These are phyloP conservation scores for Gamsiella multidivaricata DNA, from an alignment of 192 early-diverging fungal genomes.

Conservation along the genomic window DNA sequence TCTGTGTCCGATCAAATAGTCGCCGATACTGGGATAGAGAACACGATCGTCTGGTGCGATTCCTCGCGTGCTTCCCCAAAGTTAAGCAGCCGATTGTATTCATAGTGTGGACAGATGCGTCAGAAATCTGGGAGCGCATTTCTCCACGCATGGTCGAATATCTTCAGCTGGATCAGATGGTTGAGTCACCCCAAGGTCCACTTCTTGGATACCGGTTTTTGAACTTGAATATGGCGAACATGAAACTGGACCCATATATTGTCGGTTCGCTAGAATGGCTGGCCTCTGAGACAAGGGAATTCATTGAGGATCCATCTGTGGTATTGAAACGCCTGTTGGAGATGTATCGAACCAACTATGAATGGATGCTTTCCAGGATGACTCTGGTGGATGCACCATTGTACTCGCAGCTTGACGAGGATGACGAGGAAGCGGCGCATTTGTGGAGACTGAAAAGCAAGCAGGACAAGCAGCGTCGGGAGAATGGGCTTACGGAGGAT, in stretches of 20 bases:
- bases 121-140: constrained; percentile 40
- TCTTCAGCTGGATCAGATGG: constrained; percentile 31
- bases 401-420: constrained; percentile 32
- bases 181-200: constrained; percentile 8
- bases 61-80: constrained; percentile 38
- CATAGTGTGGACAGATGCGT: constrained; percentile 25
- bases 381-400: constrained; percentile 19
- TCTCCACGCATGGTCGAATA: constrained; percentile 26
- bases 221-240: constrained; percentile 38
- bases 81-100: constrained; percentile 48
- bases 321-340: constrained; percentile 6
- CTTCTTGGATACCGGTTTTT: constrained; percentile 28
- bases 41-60: constrained; percentile 25
- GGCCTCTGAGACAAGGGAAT: constrained; percentile 33
- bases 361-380: constrained; percentile 15
- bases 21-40: constrained; percentile 26
- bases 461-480: constrained; percentile 6
- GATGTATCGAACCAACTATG: constrained; percentile 19
- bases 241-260: constrained; percentile 39
- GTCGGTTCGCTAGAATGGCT: constrained; percentile 42
- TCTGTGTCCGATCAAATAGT: constrained; percentile 3
- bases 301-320: constrained; percentile 21
- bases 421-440: constrained; percentile 20
- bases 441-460: background rate
- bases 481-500: constrained; percentile 14